Evolutionary conservation across 441 rosid genomes (phyloP), one percentile per base, ranked within the genome.

Genomic region (Populus hybrid): DNA sequence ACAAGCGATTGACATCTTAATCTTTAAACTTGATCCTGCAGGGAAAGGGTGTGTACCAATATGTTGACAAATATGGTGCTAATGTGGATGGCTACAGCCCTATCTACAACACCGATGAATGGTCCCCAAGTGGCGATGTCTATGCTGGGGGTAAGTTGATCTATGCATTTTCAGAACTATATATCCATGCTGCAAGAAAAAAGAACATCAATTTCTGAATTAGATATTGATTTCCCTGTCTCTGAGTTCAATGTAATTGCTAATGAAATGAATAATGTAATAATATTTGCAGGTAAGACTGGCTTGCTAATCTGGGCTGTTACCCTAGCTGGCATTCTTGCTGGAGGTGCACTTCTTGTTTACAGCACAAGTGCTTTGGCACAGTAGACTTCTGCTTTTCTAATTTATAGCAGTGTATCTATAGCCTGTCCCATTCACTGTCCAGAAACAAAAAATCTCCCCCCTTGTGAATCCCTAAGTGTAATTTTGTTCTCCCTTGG

Each of bases 31-130:
- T 61, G 66, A 21, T 61, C 66, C 66, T 69, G 18, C 85, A 96
- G 99, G 98, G 99, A 69, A 94, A 96, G 90, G 99, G 98, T 67
- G 98, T 93, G 2, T 96, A 94, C 90, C 94, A 91, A 72, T 96
- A 69, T 81, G 91, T 88, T 2, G 99, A 96, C 96, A 94, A 96
- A 82, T 96, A 96, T 23, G 98, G 98, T 59, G 98, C 99, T 35
- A 96, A 93, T 67, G 98, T 96, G 2, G 98, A 94, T 76, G 98
- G 99, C 6, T 65, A 5, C 90, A 96, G 98, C 82, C 98, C 99
- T 34, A 93, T 96, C 82, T 94, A 66, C 93, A 2, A 89, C 84
- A 78, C 86, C 3, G 21, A 82, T 0, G 99, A 96, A 0, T 94
- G 98, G 98, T 77, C 98, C 82, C 88, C 98, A 8, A 4, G 38